Base-by-base conservation (phyloP, 2,329 filamentous ascomycete genomes). In the Fusarium secorum region DNA sequence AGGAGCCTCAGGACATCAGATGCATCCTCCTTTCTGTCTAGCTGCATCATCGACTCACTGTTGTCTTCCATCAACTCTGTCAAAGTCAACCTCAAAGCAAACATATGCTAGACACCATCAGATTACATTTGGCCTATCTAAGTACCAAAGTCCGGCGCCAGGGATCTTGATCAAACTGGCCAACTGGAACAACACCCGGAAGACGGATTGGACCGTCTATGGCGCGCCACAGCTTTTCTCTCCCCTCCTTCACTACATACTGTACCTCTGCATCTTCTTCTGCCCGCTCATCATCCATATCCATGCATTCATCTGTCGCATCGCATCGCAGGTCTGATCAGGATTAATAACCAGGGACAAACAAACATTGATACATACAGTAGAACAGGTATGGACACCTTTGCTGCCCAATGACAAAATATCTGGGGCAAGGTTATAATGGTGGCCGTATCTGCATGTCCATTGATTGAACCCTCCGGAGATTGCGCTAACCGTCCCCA, bases 161-260 rank as follows among this genome's bases (percentile, higher is more conserved):
- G 69, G 76, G 75, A 74, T 76, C 61, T 57, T 64, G 70, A 65
- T 66, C 68, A 77, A 78, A 64, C 79, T 79, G 79, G 77, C 83
- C 83, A 85, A 83, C 82, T 81, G 82, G 82, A 84, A 81, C 72
- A 76, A 67, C 74, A 81, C 78, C 77, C 82, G 78, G 81, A 76
- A 66, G 71, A 69, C 78, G 74, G 77, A 78, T 82, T 81, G 79
- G 79, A 78, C 81, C 67, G 70, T 65, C 60, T 57, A 66, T 60
- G 60, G 70, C 64, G 56, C 64, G 56, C 60, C 62, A 71, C 63
- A 70, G 54, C 38, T 49, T 59, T 59, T 32, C 33, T 46, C 59
- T 41, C 68, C 58, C 57, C 52, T 32, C 42, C 45, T 41, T 44
- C 30, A 38, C 45, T 70, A 46, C 20, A n/a, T 39, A n/a, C 35